phyloP scores from a whole-genome alignment of 2,329 filamentous ascomycete genomes.

The Colletotrichum filicis region DNA sequence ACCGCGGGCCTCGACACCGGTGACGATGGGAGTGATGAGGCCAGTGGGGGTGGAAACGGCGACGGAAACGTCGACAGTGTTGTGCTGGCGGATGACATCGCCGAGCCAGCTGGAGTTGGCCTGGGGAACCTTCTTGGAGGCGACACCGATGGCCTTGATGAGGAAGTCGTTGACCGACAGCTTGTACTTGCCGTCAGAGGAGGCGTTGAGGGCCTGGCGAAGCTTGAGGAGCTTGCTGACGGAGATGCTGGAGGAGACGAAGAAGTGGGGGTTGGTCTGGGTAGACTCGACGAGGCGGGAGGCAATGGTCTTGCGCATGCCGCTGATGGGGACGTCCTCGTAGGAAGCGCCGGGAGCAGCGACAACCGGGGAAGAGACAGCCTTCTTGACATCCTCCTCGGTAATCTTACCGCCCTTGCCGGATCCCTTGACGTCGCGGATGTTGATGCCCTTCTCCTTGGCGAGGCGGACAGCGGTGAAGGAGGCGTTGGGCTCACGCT shows the following conservation, averaged over 20 bases:
- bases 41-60: conserved; percentile 93
- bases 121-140: conserved; percentile 91
- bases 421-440: conserved; percentile 85
- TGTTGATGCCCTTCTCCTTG: conserved; percentile 82
- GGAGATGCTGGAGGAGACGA: conserved; percentile 89
- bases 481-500: conserved; percentile 81
- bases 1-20: conserved; percentile 85
- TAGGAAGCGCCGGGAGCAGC: conserved; percentile 73
- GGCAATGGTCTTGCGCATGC: conserved; percentile 99
- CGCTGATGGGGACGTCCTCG: conserved; percentile 84
- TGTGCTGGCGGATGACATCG: conserved; percentile 92
- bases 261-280: conserved; percentile 98
- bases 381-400: conserved; percentile 93
- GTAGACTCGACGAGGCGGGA: conserved; percentile 85
- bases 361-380: conserved; percentile 66
- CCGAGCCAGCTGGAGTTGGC: conserved; percentile 97
- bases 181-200: conserved; percentile 94
- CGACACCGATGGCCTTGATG: conserved; percentile 92
- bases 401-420: conserved; percentile 89
- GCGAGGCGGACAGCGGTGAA: conserved; percentile 84
- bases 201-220: conserved; percentile 89
- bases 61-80: conserved; percentile 92
- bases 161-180: conserved; percentile 99
- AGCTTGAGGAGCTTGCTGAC: conserved; percentile 97
- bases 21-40: conserved; percentile 97